Evolutionary conservation across 2,329 filamentous ascomycete species (phyloP).

Genomic region (Xylaria sp.): DNA sequence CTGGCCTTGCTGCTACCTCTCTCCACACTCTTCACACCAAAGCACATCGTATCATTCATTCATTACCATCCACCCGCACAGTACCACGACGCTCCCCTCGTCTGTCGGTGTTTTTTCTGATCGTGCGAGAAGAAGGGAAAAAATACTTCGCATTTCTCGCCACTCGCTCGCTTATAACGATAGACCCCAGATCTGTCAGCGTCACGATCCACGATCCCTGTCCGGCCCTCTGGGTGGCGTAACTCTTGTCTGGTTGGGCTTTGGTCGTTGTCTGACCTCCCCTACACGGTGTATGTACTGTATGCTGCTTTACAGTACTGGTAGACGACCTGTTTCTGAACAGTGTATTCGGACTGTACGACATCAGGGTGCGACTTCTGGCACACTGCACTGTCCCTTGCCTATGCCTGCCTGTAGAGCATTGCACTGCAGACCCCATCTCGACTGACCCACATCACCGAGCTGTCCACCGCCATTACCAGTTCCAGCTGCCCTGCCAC

Average conservation of each 20-base stretch:
- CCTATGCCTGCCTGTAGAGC: not conserved
- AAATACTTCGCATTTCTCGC: slow-evolving; percentile 20
- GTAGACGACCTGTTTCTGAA: slow-evolving; percentile 2
- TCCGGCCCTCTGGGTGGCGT: slow-evolving; percentile 48
- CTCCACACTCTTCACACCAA: slow-evolving; percentile 18
- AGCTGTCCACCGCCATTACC: slow-evolving; percentile 30
- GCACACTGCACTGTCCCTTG: slow-evolving; percentile 23
- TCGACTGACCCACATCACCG: slow-evolving; percentile 27
- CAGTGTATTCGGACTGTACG: slow-evolving; percentile 23
- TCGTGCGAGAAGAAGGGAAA: slow-evolving; percentile 4
- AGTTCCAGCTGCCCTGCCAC: slow-evolving; percentile 29
- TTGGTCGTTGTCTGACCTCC: slow-evolving; percentile 9
- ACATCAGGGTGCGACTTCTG: slow-evolving; percentile 22
- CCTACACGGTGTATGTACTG: not conserved
- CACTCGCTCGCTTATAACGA: slow-evolving; percentile 34
- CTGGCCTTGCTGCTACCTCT: not conserved
- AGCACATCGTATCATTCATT: slow-evolving; percentile 8
- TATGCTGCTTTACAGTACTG: slow-evolving; percentile 7
- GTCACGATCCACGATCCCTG: slow-evolving; percentile 45
- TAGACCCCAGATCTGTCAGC: slow-evolving; percentile 14
- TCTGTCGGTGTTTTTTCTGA: slow-evolving; percentile 11
- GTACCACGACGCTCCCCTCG: slow-evolving; percentile 7
- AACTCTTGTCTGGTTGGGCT: slow-evolving; percentile 36
- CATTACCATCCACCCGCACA: slow-evolving; percentile 14
- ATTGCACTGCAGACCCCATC: slow-evolving; percentile 17